Percentiles rank a stretch among this genome's conserved stretches.
phyloP scores from a whole-genome alignment of 2,329 filamentous ascomycete genomes.

The Aspergillus unguis region DNA sequence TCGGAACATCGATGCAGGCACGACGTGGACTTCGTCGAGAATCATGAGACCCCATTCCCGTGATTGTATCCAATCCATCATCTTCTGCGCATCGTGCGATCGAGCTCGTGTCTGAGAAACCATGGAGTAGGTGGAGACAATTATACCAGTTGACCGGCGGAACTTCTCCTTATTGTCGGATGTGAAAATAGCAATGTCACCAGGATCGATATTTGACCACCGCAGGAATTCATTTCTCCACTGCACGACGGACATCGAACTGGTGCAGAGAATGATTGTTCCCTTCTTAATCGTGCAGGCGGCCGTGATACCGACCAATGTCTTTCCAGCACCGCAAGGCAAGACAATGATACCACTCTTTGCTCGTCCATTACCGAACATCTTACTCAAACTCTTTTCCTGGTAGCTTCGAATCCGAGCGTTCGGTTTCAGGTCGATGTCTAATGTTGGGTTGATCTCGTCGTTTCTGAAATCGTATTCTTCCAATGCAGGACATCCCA shows the following conservation, averaged over 20 bases:
- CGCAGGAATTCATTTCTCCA: constrained; percentile 96
- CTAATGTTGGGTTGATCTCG: constrained; percentile 79
- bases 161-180: constrained; percentile 87
- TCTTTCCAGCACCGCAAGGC: constrained; percentile 95
- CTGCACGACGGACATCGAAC: constrained; percentile 95
- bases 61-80: constrained; percentile 88
- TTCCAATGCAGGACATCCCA: constrained; percentile 84
- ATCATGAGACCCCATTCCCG: constrained; percentile 98
- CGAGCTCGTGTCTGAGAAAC: constrained; percentile 86
- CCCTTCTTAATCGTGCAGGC: constrained; percentile 98
- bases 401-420: constrained; percentile 93
- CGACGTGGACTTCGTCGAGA: constrained; percentile 95
- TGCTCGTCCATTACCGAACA: constrained; percentile 97
- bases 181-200: constrained; percentile 92
- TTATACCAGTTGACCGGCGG: constrained; percentile 85
- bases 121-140: constrained; percentile 98
- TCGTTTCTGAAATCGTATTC: constrained; percentile 98
- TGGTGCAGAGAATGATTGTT: constrained; percentile 90
- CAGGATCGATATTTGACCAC: constrained; percentile 96
- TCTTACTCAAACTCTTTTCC: constrained; percentile 95
- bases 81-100: constrained; percentile 90
- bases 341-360: constrained; percentile 97
- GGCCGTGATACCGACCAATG: constrained; percentile 94
- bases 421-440: constrained; percentile 86
- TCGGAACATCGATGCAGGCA: constrained; percentile 93